phyloP scores from a whole-genome alignment of 164 flowering plant species.

The Buxus sempervirens region DNA sequence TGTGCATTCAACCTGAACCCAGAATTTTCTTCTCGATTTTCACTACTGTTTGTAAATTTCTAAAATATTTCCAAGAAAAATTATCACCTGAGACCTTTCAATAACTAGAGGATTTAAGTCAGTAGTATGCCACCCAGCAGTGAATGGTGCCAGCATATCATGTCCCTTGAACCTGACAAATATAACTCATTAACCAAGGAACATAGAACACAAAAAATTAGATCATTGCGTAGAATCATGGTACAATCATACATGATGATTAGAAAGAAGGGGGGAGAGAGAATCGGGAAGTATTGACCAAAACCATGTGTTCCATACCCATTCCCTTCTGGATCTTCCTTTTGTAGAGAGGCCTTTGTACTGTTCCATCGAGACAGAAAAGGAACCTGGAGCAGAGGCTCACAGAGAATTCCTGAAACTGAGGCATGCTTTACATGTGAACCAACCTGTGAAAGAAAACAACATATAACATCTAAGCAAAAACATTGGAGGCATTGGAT shows the following conservation, averaged over 20 bases:
- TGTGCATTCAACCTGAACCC: background rate
- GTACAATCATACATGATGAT: background rate
- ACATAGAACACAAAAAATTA: background rate
- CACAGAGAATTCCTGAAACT: conserved; percentile 31
- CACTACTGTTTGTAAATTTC: too few relatives aligned
- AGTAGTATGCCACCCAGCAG: conserved; percentile 85
- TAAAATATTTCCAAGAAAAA: conserved; percentile 5
- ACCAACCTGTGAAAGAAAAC: conserved; percentile 16
- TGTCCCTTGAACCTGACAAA: conserved; percentile 75
- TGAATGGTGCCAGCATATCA: conserved; percentile 97
- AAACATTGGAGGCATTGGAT: background rate
- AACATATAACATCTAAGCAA: background rate
- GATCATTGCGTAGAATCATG: background rate
- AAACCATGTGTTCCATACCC: conserved; percentile 26
- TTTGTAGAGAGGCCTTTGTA: conserved; percentile 42
- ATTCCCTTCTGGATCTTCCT: conserved; percentile 34
- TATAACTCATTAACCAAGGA: conserved; percentile 2
- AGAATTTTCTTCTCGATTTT: background rate
- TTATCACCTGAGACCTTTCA: conserved; percentile 76
- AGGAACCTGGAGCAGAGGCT: conserved; percentile 19
- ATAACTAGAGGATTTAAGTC: conserved; percentile 80
- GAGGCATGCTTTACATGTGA: conserved; percentile 23
- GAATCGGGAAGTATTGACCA: background rate
- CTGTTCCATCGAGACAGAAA: conserved; percentile 34
- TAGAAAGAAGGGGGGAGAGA: background rate